These are phyloP conservation scores for Penicillium hesseltinei DNA, from an alignment of 2,329 filamentous ascomycete species.

Conservation along the genomic window DNA sequence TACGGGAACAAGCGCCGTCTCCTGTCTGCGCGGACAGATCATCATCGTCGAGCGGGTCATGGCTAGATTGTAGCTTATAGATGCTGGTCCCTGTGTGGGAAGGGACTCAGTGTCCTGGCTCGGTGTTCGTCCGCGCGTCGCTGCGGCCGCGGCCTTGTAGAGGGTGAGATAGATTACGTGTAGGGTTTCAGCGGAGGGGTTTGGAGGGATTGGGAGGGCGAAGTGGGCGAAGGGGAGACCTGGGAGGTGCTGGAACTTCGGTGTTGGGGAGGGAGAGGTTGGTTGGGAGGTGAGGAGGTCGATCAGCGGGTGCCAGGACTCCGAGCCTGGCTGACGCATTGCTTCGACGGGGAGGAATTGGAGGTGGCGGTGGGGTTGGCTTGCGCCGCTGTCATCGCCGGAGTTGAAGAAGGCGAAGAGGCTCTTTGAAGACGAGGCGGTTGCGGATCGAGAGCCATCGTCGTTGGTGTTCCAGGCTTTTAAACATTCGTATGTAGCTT, in stretches of 20 bases:
- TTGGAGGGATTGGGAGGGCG: constrained; percentile 40
- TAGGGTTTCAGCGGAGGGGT: constrained; percentile 40
- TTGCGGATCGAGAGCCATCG: background rate
- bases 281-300: constrained; percentile 33
- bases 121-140: constrained; percentile 16
- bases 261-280: constrained; percentile 13
- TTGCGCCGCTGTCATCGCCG: constrained; percentile 49
- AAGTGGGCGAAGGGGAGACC: constrained; percentile 54
- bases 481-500: constrained; percentile 43
- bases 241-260: constrained; percentile 24
- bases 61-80: constrained; percentile 59
- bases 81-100: constrained; percentile 37
- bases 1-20: constrained; percentile 44
- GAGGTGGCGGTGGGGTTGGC: constrained; percentile 49
- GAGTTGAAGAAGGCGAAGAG: constrained; percentile 53
- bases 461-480: constrained; percentile 36
- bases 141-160: constrained; percentile 42
- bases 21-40: constrained; percentile 51
- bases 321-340: constrained; percentile 38
- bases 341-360: constrained; percentile 49
- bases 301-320: constrained; percentile 51
- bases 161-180: constrained; percentile 41
- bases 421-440: constrained; percentile 15
- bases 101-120: constrained; percentile 17
- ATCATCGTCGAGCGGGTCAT: constrained; percentile 56